Base-by-base conservation (phyloP, 2,329 filamentous ascomycete genomes). In the Akanthomyces uredinophilus region DNA sequence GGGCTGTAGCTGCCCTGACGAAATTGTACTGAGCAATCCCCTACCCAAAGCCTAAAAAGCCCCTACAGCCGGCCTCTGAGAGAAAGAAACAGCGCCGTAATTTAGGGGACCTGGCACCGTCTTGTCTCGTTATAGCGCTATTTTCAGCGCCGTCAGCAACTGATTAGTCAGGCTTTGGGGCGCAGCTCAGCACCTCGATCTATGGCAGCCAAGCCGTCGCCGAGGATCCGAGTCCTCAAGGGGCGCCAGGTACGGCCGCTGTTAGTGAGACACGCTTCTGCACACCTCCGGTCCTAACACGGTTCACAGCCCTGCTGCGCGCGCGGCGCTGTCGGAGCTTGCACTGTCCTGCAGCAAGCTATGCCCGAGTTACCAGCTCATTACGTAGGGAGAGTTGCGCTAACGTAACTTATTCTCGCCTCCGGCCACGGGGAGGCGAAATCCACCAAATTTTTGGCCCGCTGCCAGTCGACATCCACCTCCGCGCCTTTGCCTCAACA, bases 361-460 rank as follows among this genome's bases (percentile, higher is more conserved):
- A 18, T 18, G 16, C 24, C 47, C 56, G 56, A 59, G 56, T 58
- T 47, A 35, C 32, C 32, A 35, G 7, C 32, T 5, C 3, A 35
- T 35, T 35, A 22, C 11, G 27, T 27, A 39, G 22, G 44, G 52
- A 39, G 22, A 55, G 52, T 57, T 39, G 11, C 55, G 44, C 55
- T 62, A 56, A 62, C 52, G 52, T 62, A 62, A 62, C 39, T 27
- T 14, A 52, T 60, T 49, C 41, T 55, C 56, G 24, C 50, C 60
- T 62, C 60, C 60, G 60, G 60, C 60, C 27, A 62, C 60, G 60
- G 60, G 52, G 60, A 35, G 60, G 60, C 37, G 52, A 62, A 62
- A 62, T 11, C 60, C 60, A 51, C 60, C 60, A 62, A 56, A 44
- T 43, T n/a, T 57, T 61, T 61, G 60, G 43, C 51, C 18, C 20